Conservation (phyloP, 495 filamentous ascomycete genomes). For the Usnea hakonensis region DNA sequence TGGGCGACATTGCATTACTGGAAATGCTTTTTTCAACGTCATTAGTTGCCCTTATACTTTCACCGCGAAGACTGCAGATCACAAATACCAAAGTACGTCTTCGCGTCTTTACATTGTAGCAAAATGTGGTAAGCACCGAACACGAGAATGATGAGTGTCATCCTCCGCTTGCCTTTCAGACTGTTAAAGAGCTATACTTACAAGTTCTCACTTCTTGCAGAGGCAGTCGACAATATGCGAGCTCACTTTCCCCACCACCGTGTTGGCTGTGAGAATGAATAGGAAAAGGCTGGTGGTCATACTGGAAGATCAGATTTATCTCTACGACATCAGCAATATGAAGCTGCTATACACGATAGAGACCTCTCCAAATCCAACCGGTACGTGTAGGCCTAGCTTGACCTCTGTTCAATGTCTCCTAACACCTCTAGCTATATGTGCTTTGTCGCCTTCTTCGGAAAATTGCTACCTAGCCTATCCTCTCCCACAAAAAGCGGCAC, state of each 20-base stretch:
- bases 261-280: constrained; percentile 87
- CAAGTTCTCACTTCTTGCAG: constrained; percentile 35
- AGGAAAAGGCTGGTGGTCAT: constrained; percentile 89
- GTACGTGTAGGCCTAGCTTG: constrained; percentile 32
- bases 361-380: constrained; percentile 83
- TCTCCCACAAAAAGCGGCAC: constrained; percentile 67
- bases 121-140: constrained; percentile 6
- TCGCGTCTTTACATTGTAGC: not conserved
- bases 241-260: constrained; percentile 90
- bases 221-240: constrained; percentile 95
- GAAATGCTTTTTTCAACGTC: constrained; percentile 99
- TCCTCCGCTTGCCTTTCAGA: constrained; percentile 4
- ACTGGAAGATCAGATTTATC: constrained; percentile 88
- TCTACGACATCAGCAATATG: constrained; percentile 99
- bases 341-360: constrained; percentile 81
- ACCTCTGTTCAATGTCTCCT: constrained; percentile 9
- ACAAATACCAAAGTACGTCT: constrained; percentile 87
- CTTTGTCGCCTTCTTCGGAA: constrained; percentile 89
- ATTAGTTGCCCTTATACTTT: constrained; percentile 85
- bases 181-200: constrained; percentile 6
- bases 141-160: constrained; percentile 9
- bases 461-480: constrained; percentile 92
- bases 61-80: constrained; percentile 83
- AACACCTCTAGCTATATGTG: constrained; percentile 63
- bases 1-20: constrained; percentile 87